Percentiles rank a stretch among this genome's conserved stretches.
phyloP scores from a whole-genome alignment of 176 grass and related monocot species.

The Avena eriantha region DNA sequence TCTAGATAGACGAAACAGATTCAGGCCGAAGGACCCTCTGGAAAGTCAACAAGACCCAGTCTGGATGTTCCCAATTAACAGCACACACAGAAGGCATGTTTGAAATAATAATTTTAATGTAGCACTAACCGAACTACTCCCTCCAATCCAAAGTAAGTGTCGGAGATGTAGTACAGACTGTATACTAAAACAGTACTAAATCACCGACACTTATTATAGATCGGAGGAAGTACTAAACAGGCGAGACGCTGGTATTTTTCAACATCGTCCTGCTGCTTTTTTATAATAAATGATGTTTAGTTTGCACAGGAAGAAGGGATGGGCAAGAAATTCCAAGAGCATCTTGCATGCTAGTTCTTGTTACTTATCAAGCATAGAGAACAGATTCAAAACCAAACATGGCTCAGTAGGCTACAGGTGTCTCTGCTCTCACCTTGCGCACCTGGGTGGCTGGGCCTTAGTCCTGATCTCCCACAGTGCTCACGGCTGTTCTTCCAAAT shows the following conservation, averaged over 20 bases:
- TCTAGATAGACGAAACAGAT: slow-evolving; percentile 9
- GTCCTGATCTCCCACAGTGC: background rate
- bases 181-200: too few relatives aligned
- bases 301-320: background rate
- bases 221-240: too few relatives aligned
- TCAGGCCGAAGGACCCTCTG: background rate
- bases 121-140: too few relatives aligned
- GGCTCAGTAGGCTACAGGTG: background rate
- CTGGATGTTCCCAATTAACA: slow-evolving; percentile 16
- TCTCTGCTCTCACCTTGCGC: background rate
- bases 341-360: background rate
- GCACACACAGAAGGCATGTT: background rate
- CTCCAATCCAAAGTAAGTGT: too few relatives aligned
- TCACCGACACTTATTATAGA: too few relatives aligned
- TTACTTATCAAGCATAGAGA: background rate
- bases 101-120: background rate
- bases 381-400: background rate
- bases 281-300: background rate
- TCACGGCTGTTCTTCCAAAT: background rate
- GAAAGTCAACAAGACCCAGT: slow-evolving; percentile 7
- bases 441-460: background rate
- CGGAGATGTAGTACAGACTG: too few relatives aligned
- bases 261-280: background rate
- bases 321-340: background rate
- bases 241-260: background rate